These are phyloP conservation scores for Amoeboradix gromovi DNA, from an alignment of 371 early-diverging fungal species.

Conservation along the genomic window DNA sequence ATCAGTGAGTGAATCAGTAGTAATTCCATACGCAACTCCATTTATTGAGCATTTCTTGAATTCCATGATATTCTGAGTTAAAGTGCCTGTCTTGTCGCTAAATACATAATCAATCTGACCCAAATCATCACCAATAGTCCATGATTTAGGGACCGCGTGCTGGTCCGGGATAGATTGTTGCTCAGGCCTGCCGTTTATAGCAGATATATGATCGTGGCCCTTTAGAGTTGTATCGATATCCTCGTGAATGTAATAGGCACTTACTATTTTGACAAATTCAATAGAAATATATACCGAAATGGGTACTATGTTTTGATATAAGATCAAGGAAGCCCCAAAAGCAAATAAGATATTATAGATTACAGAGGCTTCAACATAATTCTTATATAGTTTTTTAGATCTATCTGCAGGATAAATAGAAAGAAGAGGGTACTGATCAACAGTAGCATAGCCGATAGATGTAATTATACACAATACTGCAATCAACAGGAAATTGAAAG, in stretches of 20 bases:
- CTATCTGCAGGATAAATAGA: neutral
- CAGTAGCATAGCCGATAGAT: neutral
- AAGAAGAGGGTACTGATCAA: neutral
- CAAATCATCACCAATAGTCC: constrained; percentile 79
- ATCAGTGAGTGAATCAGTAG: constrained; percentile 8
- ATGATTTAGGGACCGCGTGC: constrained; percentile 42
- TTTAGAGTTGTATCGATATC: constrained; percentile 51
- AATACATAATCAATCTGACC: constrained; percentile 85
- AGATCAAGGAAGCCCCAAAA: constrained; percentile 27
- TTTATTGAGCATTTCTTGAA: constrained; percentile 62
- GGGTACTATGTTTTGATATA: constrained; percentile 82
- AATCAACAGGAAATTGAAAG: constrained; percentile 42
- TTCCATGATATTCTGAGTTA: constrained; percentile 90
- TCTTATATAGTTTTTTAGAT: neutral
- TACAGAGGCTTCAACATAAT: neutral
- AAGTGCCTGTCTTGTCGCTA: constrained; percentile 90
- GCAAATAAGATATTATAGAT: neutral
- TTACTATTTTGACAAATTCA: constrained; percentile 30
- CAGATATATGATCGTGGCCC: constrained; percentile 47
- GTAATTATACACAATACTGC: constrained; percentile 29
- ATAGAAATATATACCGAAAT: constrained; percentile 83
- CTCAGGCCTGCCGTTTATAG: neutral
- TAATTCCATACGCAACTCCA: constrained; percentile 30
- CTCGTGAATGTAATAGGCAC: constrained; percentile 27
- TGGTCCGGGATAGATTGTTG: constrained; percentile 12